Percentiles rank a stretch among this genome's conserved stretches.
Conservation (phyloP, 768 basidiomycete species). For the Suillus weaverae region DNA sequence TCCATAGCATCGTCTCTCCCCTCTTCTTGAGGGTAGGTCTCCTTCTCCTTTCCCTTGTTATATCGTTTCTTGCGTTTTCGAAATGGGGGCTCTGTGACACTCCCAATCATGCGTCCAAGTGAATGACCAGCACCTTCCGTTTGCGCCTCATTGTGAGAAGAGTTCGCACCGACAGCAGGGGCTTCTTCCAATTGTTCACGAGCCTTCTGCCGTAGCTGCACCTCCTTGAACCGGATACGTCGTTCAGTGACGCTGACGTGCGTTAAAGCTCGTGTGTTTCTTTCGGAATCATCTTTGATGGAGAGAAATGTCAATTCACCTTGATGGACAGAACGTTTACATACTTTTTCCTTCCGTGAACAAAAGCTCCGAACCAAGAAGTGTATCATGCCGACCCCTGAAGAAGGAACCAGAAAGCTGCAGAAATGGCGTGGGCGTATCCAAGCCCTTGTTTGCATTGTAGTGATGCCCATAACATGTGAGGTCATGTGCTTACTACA, state of each 20-base stretch:
- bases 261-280: constrained; percentile 48
- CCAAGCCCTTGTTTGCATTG: constrained; percentile 54
- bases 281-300: constrained; percentile 43
- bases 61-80: constrained; percentile 2
- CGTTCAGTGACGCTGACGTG: constrained; percentile 65
- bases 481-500: constrained; percentile 51
- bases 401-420: constrained; percentile 77
- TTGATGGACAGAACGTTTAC: constrained; percentile 8
- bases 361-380: constrained; percentile 75
- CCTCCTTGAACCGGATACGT: constrained; percentile 73
- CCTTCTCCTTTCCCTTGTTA: constrained; percentile 2
- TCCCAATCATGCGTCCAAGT: constrained; percentile 5
- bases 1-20: neutral
- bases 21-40: neutral
- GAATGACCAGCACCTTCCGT: neutral
- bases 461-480: neutral
- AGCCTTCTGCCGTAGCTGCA: constrained; percentile 49
- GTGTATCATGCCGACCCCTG: constrained; percentile 63
- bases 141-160: neutral
- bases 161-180: neutral
- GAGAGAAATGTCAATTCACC: constrained; percentile 7
- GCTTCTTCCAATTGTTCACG: constrained; percentile 15
- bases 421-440: constrained; percentile 74
- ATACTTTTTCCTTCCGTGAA: constrained; percentile 70
- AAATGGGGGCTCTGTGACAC: neutral